Conservation (phyloP, 1,139 yeast species). For the Debaryomycetaceae sp. region DNA sequence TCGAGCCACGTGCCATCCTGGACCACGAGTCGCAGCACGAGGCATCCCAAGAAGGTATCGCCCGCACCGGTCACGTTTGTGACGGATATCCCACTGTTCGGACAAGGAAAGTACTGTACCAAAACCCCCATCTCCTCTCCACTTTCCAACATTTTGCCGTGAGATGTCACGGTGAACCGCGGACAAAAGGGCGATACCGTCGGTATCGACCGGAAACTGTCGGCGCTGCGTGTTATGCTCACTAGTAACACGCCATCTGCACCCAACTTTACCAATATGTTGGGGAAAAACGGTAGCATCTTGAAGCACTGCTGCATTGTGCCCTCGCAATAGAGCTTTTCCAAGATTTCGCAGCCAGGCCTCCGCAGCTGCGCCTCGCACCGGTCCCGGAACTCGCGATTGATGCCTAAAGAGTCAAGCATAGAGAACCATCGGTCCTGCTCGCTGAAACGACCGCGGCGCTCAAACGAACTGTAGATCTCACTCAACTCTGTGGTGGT, state of each 20-base stretch:
- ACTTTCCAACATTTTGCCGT: slow-evolving; percentile 8
- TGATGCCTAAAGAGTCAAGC: slow-evolving; percentile 50
- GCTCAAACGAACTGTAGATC: slow-evolving; percentile 40
- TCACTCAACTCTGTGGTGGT: slow-evolving; percentile 51
- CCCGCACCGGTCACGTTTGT: slow-evolving; percentile 64
- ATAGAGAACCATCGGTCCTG: slow-evolving; percentile 65
- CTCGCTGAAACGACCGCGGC: slow-evolving; percentile 43
- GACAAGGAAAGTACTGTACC: slow-evolving; percentile 53
- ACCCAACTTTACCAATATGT: slow-evolving; percentile 59
- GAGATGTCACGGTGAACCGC: slow-evolving; percentile 9
- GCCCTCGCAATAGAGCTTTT: slow-evolving; percentile 33
- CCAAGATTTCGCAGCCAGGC: slow-evolving; percentile 8
- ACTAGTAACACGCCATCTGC: slow-evolving; percentile 48
- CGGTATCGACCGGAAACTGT: slow-evolving; percentile 24
- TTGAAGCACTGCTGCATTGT: slow-evolving; percentile 60
- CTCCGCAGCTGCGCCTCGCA: slow-evolving; percentile 17
- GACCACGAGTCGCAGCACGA: slow-evolving; percentile 16
- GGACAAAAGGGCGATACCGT: slow-evolving; percentile 24
- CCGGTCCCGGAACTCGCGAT: slow-evolving; percentile 32
- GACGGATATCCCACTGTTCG: slow-evolving; percentile 24
- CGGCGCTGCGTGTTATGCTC: slow-evolving; percentile 16
- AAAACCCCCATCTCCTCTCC: slow-evolving; percentile 35
- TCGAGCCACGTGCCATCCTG: slow-evolving; percentile 17
- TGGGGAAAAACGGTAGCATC: slow-evolving; percentile 63
- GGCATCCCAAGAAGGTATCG: slow-evolving; percentile 54